These are phyloP conservation scores for Lentinula aciculospora DNA, from an alignment of 768 basidiomycete genomes.

Conservation along the genomic window DNA sequence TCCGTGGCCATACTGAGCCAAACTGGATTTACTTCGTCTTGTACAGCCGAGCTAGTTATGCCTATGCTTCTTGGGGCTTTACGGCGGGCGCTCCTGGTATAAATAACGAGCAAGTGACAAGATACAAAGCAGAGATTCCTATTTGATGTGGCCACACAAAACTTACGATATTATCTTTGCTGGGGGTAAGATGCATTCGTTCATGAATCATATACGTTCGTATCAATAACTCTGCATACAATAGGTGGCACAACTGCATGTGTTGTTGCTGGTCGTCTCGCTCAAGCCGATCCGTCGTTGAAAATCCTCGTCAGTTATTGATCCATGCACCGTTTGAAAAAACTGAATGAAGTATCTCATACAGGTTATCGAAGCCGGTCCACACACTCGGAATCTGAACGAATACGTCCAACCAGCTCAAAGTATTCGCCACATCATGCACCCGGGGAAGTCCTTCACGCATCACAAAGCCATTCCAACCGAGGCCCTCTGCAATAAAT, in stretches of 20 bases:
- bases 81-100: too few relatives aligned
- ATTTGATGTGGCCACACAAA: neutral
- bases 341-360: neutral
- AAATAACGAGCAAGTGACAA: too few relatives aligned
- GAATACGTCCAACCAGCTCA: slow-evolving; percentile 35
- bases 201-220: neutral
- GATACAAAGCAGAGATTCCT: too few relatives aligned
- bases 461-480: slow-evolving; percentile 25
- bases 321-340: slow-evolving; percentile 10
- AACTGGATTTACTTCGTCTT: too few relatives aligned
- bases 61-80: too few relatives aligned
- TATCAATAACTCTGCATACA: too few relatives aligned
- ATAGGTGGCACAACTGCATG: slow-evolving; percentile 30
- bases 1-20: too few relatives aligned
- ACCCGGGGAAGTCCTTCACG: slow-evolving; percentile 28
- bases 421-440: slow-evolving; percentile 25
- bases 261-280: slow-evolving; percentile 32
- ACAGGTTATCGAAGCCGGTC: slow-evolving; percentile 34
- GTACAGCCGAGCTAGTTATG: too few relatives aligned
- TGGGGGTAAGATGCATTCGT: slow-evolving; percentile 21
- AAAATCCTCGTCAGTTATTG: slow-evolving; percentile 29
- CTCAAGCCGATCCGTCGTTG: slow-evolving; percentile 28
- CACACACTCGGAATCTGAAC: slow-evolving; percentile 26
- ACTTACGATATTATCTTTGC: slow-evolving; percentile 30
- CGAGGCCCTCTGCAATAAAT: slow-evolving; percentile 25